phyloP scores from a whole-genome alignment of 345 rosid genomes.

The Arabis alpina region DNA sequence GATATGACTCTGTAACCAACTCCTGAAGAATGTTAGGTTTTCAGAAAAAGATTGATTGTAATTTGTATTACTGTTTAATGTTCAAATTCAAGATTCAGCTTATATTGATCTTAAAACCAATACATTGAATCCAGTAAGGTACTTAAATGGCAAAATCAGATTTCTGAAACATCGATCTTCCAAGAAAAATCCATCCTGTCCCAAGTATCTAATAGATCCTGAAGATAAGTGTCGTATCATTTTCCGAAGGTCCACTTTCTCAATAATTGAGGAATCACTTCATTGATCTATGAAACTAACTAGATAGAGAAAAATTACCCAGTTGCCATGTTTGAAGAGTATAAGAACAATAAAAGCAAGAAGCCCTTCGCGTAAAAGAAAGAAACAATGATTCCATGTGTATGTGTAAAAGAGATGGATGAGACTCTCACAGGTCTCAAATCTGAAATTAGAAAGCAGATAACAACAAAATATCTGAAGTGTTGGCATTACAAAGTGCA shows the following conservation, averaged over 20 bases:
- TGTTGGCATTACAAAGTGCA: slow-evolving; percentile 31
- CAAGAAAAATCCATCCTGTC: slow-evolving; percentile 14
- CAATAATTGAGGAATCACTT: slow-evolving; percentile 33
- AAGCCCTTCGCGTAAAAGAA: slow-evolving; percentile 1
- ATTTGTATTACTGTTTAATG: slow-evolving; percentile 5
- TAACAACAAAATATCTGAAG: slow-evolving; percentile 18
- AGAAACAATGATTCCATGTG: slow-evolving; percentile 30
- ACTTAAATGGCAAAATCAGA: slow-evolving; percentile 1
- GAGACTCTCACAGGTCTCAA: slow-evolving; percentile 27
- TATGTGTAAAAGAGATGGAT: slow-evolving; percentile 7
- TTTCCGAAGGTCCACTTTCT: slow-evolving; percentile 32
- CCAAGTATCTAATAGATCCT: slow-evolving; percentile 9
- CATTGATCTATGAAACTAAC: not conserved
- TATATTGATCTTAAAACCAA: slow-evolving; percentile 9
- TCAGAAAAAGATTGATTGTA: slow-evolving; percentile 11
- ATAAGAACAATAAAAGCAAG: slow-evolving; percentile 16
- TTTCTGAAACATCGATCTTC: not conserved
- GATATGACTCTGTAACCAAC: slow-evolving; percentile 33
- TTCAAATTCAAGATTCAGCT: slow-evolving; percentile 7
- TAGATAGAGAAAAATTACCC: not conserved
- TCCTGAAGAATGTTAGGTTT: slow-evolving; percentile 19
- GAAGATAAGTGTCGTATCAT: slow-evolving; percentile 31
- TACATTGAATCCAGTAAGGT: slow-evolving; percentile 3
- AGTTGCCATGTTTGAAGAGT: slow-evolving; percentile 7
- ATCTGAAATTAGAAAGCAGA: slow-evolving; percentile 27